Evolutionary conservation across 495 filamentous ascomycete genomes (phyloP).

Genomic region (Penicillium salamii): DNA sequence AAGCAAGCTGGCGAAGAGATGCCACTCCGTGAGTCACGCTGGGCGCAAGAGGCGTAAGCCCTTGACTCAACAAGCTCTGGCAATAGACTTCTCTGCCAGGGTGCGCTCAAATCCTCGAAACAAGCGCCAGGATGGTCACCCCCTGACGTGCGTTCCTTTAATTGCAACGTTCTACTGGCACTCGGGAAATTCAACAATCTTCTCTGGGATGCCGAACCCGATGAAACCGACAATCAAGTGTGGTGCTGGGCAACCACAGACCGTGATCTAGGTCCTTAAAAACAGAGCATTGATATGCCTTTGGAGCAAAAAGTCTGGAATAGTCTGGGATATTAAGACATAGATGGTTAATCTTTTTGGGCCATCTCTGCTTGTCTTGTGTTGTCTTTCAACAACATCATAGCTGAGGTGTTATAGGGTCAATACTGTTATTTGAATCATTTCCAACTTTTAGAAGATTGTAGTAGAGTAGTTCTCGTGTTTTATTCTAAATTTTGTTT

Average conservation of each 20-base stretch:
- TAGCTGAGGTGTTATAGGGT: constrained; percentile 7
- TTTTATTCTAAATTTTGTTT: too few species aligned
- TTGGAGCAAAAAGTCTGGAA: constrained; percentile 1
- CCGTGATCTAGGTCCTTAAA: not conserved
- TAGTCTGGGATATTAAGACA: not conserved
- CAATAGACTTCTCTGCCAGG: not conserved
- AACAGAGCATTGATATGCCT: not conserved
- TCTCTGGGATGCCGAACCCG: not conserved
- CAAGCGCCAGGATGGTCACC: not conserved
- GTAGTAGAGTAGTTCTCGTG: too few species aligned
- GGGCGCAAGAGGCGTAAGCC: constrained; percentile 58
- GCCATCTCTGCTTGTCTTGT: constrained; percentile 2
- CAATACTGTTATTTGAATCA: too few species aligned
- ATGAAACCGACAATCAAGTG: not conserved
- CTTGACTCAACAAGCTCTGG: too few species aligned
- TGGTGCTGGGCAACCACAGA: constrained; percentile 5
- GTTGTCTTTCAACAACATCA: constrained; percentile 11
- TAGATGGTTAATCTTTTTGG: constrained; percentile 4
- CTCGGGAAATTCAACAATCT: constrained; percentile 10
- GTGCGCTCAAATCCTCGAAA: not conserved
- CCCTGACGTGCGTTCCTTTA: not conserved
- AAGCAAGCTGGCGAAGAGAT: constrained; percentile 54
- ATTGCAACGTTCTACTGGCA: constrained; percentile 2
- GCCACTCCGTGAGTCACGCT: constrained; percentile 76
- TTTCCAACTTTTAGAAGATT: too few species aligned